Base-by-base conservation (phyloP, 2,329 filamentous ascomycete genomes). In the Onygenales sp. region DNA sequence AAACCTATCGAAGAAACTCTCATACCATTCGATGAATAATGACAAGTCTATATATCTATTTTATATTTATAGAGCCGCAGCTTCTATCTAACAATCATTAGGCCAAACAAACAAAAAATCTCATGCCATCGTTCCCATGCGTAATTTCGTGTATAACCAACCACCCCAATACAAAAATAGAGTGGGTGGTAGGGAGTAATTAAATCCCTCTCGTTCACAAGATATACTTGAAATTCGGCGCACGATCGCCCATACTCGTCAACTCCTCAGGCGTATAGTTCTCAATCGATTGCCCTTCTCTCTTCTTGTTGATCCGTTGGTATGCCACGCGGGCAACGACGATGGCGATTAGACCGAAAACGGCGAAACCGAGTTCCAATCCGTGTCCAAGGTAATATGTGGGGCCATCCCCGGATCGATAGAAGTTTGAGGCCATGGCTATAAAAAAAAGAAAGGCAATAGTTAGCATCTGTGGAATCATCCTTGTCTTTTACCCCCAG, bases 351-450 rank as follows among this genome's bases (percentile, higher is more conserved):
- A 79, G 69, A 10, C 77, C 77, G 2, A 69, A 66, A 2, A 67
- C 62, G 21, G 77, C 72, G 49, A 80, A 79, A 0, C 68, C 76
- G 11, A 80, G 71, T 50, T 78, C 77, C 10, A 79, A 64, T 2
- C 72, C 69, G 58, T 80, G 77, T 0, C 77, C 78, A 2, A 79
- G 70, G 4, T 72, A 66, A 55, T 79, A 81, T 17, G 70, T 69
- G 0, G 78, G 78, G 1, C 69, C 66, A 57, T 80, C 77, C 48
- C 69, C 61, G 0, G 65, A 55, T 9, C 84, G 77, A 60, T 88
- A 89, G 60, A 88, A 87, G 61, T 88, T 88, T 5, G 82, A 84
- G 0, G 84, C 82, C 78, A 87, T 85, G 1, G 83, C 84, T 70
- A 55, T 56, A 56, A 45, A 7, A 54, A 43, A 27, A 45, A 21